phyloP scores from a whole-genome alignment of 768 basidiomycete genomes.

The Suillus brevipes region DNA sequence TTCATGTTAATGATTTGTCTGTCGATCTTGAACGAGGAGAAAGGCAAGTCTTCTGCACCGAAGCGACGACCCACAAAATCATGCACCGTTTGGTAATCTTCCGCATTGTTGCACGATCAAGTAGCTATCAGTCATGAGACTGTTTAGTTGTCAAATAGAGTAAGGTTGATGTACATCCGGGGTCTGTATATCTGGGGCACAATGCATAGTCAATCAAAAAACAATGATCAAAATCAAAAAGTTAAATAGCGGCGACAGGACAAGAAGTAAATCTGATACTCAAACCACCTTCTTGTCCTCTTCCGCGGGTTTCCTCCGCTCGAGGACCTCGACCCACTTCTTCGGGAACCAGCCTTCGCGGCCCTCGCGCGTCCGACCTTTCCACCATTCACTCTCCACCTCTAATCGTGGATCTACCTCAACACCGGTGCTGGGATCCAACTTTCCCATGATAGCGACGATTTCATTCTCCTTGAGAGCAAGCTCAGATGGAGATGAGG shows the following conservation, averaged over 20 bases:
- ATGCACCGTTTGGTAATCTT: not conserved
- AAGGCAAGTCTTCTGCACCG: not conserved
- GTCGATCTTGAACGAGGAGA: not conserved
- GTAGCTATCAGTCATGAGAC: not conserved
- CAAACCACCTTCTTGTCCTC: constrained; percentile 45
- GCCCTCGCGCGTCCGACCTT: constrained; percentile 88
- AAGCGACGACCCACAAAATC: not conserved
- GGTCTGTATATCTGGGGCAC: not conserved
- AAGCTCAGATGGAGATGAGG: constrained; percentile 77
- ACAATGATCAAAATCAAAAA: not conserved
- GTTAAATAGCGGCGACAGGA: not conserved
- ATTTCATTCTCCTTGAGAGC: constrained; percentile 86
- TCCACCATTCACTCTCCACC: constrained; percentile 84
- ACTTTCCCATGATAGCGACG: constrained; percentile 84
- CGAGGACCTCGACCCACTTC: constrained; percentile 81
- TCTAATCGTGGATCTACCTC: constrained; percentile 69
- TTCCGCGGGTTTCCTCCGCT: constrained; percentile 39
- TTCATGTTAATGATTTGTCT: not conserved
- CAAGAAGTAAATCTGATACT: not conserved
- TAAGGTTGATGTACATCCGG: not conserved
- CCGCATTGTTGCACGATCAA: not conserved
- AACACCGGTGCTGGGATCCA: constrained; percentile 66
- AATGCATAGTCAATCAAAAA: not conserved
- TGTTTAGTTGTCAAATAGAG: not conserved
- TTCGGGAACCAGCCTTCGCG: constrained; percentile 93